Percentiles rank a stretch among this genome's conserved stretches.
Evolutionary conservation across 2,329 filamentous ascomycete species (phyloP).

Genomic region (Zasmidium angulare): DNA sequence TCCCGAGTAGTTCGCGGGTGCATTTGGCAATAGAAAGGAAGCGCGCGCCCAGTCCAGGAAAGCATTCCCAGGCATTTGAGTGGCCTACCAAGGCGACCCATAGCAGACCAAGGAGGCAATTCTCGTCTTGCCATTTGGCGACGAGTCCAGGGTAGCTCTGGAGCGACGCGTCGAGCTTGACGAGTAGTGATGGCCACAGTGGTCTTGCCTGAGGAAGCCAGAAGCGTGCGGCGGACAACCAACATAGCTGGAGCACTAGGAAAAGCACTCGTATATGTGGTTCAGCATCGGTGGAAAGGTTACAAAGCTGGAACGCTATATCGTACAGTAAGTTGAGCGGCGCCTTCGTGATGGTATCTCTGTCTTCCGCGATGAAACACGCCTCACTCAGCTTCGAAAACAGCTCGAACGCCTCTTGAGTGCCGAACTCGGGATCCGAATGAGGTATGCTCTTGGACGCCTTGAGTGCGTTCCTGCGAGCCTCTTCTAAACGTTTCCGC

Average conservation of each 20-base stretch:
- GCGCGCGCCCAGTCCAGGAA: background rate
- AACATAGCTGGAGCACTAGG: slow-evolving; percentile 1
- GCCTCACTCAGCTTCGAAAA: slow-evolving; percentile 6
- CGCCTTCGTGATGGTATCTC: background rate
- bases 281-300: background rate
- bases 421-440: background rate
- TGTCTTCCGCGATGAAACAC: slow-evolving; percentile 4
- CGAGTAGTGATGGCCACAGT: background rate
- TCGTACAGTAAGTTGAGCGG: slow-evolving; percentile 4
- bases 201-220: slow-evolving; percentile 6
- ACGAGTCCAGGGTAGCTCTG: background rate
- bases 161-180: background rate
- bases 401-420: background rate
- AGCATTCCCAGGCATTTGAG: background rate
- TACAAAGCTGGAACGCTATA: slow-evolving; percentile 1
- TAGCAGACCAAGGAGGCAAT: background rate
- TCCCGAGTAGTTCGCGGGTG: slow-evolving; percentile 1
- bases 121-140: background rate
- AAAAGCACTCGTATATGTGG: background rate
- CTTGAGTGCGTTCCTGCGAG: slow-evolving; percentile 1
- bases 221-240: slow-evolving; percentile 5
- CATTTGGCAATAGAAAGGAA: slow-evolving; percentile 1
- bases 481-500: slow-evolving; percentile 3
- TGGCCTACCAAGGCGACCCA: background rate
- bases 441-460: slow-evolving; percentile 3